These are phyloP conservation scores for Camellia oleifera DNA, from an alignment of 179 eudicot genomes.

Conservation along the genomic window DNA sequence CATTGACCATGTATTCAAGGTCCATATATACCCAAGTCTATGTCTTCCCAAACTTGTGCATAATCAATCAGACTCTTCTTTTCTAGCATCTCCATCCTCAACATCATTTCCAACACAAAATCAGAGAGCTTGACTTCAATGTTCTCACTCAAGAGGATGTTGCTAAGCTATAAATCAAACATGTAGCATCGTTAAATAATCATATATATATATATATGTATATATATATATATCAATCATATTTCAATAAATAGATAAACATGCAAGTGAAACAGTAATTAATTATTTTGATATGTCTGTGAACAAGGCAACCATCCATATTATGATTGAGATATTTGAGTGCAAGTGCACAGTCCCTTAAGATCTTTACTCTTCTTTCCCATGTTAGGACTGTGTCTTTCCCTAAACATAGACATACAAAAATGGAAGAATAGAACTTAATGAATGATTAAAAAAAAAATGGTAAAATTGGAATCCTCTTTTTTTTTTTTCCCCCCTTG, in stretches of 20 bases:
- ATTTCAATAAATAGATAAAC: no score
- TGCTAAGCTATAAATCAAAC: slow-evolving; percentile 32
- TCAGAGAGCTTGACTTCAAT: slow-evolving; percentile 44
- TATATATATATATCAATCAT: neutral
- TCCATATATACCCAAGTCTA: slow-evolving; percentile 42
- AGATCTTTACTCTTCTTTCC: slow-evolving; percentile 44
- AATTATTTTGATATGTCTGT: slow-evolving; percentile 42
- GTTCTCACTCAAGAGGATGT: slow-evolving; percentile 39
- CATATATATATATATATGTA: no score
- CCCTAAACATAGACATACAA: slow-evolving; percentile 16
- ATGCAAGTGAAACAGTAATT: no score
- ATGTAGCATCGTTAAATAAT: no score
- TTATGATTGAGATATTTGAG: slow-evolving; percentile 37
- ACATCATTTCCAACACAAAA: slow-evolving; percentile 41
- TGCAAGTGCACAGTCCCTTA: slow-evolving; percentile 44
- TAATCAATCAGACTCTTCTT: slow-evolving; percentile 29
- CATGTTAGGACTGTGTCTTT: slow-evolving; percentile 34
- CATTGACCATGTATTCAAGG: slow-evolving; percentile 48
- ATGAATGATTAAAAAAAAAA: no score
- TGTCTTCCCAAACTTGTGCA: slow-evolving; percentile 46
- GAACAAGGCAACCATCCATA: slow-evolving; percentile 42
- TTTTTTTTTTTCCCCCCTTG: no score
- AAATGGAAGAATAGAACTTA: no score
- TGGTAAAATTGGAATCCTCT: no score
- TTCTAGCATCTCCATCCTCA: slow-evolving; percentile 36